Evolutionary conservation across 805 yeast species (phyloP).

Genomic region (Lipomyces starkeyi): DNA sequence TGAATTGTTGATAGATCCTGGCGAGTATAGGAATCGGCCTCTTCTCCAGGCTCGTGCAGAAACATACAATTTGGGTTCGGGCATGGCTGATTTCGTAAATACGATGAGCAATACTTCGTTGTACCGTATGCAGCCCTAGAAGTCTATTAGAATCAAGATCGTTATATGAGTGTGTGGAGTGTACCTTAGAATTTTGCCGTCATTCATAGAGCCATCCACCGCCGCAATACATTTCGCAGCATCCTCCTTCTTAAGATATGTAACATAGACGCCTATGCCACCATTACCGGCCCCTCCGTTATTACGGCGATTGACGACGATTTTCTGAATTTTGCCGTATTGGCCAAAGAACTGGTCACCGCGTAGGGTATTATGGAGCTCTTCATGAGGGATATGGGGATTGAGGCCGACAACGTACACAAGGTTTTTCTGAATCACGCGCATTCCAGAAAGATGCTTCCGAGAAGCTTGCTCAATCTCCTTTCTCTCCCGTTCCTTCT

Average conservation of each 20-base stretch:
- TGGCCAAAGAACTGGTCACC: constrained; percentile 98
- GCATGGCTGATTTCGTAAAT: constrained; percentile 91
- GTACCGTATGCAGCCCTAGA: constrained; percentile 93
- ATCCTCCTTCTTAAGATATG: constrained; percentile 91
- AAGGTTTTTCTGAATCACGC: constrained; percentile 97
- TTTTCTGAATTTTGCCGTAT: constrained; percentile 92
- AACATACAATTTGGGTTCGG: constrained; percentile 99
- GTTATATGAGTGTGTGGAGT: neutral
- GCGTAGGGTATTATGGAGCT: constrained; percentile 76
- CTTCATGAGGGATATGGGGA: constrained; percentile 85
- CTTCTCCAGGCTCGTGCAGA: constrained; percentile 98
- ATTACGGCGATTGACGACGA: constrained; percentile 83
- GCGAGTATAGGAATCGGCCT: constrained; percentile 94
- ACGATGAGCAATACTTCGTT: constrained; percentile 96
- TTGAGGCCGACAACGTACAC: constrained; percentile 96
- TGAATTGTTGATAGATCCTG: constrained; percentile 80
- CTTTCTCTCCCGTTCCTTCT: constrained; percentile 87
- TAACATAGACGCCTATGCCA: constrained; percentile 94
- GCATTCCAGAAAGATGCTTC: constrained; percentile 91
- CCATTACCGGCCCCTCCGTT: constrained; percentile 66
- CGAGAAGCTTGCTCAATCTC: constrained; percentile 76
- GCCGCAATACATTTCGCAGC: constrained; percentile 93
- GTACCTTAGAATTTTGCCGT: constrained; percentile 78
- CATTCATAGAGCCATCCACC: constrained; percentile 89
- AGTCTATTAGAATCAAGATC: constrained; percentile 3